These are phyloP conservation scores for Acacia pycnantha DNA, from an alignment of 331 rosid genomes.

Conservation along the genomic window DNA sequence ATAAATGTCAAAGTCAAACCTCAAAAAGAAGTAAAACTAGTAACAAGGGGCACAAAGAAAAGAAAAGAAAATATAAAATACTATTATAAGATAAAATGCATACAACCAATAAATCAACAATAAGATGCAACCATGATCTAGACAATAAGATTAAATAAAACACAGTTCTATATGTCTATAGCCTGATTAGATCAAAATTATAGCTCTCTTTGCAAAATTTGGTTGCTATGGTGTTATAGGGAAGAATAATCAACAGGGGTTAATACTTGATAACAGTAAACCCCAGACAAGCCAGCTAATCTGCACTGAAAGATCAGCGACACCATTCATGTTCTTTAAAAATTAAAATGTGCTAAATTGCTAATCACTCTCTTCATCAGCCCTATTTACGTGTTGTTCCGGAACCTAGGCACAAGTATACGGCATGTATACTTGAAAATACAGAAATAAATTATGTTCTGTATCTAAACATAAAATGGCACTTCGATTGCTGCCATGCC, in stretches of 20 bases:
- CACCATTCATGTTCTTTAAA: too few relatives aligned
- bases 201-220: not conserved
- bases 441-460: not conserved
- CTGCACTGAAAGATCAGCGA: too few relatives aligned
- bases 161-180: too few relatives aligned
- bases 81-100: not conserved
- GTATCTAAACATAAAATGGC: not conserved
- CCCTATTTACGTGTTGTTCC: not conserved
- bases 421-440: not conserved
- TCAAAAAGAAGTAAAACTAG: not conserved
- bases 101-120: too few relatives aligned
- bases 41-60: not conserved
- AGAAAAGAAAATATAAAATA: not conserved
- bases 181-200: too few relatives aligned
- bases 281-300: too few relatives aligned
- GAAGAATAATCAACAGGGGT: not conserved
- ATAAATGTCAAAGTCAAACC: not conserved
- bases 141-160: too few relatives aligned
- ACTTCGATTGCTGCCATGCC: fast-evolving
- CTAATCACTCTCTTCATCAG: too few relatives aligned
- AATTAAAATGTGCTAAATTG: too few relatives aligned
- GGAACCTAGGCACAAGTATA: not conserved
- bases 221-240: not conserved
- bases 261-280: not conserved
- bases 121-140: too few relatives aligned